Conservation (phyloP, 257 asterid genomes). For the Henckelia pumila region DNA sequence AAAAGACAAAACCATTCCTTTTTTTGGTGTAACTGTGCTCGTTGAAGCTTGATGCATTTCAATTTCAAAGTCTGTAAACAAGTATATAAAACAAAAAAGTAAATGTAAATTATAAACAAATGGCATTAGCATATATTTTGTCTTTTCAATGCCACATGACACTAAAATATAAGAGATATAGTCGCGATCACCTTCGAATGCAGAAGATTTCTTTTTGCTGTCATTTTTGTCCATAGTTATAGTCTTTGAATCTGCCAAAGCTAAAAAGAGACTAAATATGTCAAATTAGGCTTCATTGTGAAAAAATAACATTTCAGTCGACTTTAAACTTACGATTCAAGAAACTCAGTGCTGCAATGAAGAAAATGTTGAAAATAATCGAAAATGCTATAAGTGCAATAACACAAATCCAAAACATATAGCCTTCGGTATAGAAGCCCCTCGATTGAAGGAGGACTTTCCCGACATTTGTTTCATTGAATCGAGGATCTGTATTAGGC, state of each 20-base stretch:
- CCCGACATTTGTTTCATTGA: constrained; percentile 45
- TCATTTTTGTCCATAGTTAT: constrained; percentile 28
- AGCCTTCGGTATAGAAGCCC: constrained; percentile 46
- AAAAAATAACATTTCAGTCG: background rate
- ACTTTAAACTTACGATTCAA: constrained; percentile 40
- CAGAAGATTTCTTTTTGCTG: constrained; percentile 20
- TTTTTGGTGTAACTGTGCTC: constrained; percentile 19
- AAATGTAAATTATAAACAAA: background rate
- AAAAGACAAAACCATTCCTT: constrained; percentile 52
- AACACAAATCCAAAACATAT: constrained; percentile 47
- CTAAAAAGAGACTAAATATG: constrained; percentile 24
- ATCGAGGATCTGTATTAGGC: constrained; percentile 50
- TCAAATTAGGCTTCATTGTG: constrained; percentile 1
- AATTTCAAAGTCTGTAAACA: constrained; percentile 16
- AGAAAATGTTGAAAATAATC: constrained; percentile 40
- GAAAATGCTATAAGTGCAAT: constrained; percentile 48
- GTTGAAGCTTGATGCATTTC: constrained; percentile 3
- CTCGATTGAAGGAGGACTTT: constrained; percentile 48
- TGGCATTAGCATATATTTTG: background rate
- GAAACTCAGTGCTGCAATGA: constrained; percentile 44
- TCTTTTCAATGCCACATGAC: background rate
- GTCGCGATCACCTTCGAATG: constrained; percentile 29
- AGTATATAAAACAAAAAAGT: constrained; percentile 1
- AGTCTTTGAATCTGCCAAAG: constrained; percentile 35
- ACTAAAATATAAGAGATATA: background rate